Percentiles rank a stretch among this genome's conserved stretches.
Conservation (phyloP, 768 basidiomycete species). For the Lentinus brumalis region DNA sequence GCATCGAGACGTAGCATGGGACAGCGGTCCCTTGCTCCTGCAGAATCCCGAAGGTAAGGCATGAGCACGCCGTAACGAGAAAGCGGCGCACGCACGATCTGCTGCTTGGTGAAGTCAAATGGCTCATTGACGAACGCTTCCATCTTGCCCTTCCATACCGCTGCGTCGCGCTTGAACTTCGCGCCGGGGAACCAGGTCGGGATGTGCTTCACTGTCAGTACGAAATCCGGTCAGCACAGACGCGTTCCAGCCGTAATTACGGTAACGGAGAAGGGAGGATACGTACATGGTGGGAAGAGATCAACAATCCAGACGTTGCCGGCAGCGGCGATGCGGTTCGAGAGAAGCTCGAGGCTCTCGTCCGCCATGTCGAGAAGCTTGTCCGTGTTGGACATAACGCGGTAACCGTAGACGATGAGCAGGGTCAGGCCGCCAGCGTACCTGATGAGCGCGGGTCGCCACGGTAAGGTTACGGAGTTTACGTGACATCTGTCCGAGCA, state of each 20-base stretch:
- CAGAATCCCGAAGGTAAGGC: background rate
- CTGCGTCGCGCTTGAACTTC: constrained; percentile 26
- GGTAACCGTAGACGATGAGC: constrained; percentile 24
- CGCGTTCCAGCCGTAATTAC: background rate
- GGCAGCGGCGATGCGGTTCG: constrained; percentile 20
- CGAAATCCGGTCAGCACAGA: background rate
- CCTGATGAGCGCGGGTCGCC: background rate
- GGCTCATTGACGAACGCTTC: constrained; percentile 18
- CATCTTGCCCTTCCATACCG: constrained; percentile 21
- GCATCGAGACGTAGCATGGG: constrained; percentile 47
- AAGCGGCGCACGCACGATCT: constrained; percentile 13
- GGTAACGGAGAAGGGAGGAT: background rate
- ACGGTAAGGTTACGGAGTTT: background rate
- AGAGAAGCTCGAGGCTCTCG: constrained; percentile 23
- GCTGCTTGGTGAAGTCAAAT: constrained; percentile 14
- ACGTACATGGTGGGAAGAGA: constrained; percentile 20
- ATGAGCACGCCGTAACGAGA: background rate
- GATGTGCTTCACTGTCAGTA: constrained; percentile 24
- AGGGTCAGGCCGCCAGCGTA: constrained; percentile 23
- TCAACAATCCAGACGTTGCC: constrained; percentile 25
- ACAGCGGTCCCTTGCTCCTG: constrained; percentile 41
- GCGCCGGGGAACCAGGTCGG: constrained; percentile 34
- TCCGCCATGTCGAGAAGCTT: constrained; percentile 20
- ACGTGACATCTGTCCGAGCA: background rate
- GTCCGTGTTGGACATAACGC: constrained; percentile 20